Base-by-base conservation (phyloP, 2,329 filamentous ascomycete genomes). In the Camillea tinctor region DNA sequence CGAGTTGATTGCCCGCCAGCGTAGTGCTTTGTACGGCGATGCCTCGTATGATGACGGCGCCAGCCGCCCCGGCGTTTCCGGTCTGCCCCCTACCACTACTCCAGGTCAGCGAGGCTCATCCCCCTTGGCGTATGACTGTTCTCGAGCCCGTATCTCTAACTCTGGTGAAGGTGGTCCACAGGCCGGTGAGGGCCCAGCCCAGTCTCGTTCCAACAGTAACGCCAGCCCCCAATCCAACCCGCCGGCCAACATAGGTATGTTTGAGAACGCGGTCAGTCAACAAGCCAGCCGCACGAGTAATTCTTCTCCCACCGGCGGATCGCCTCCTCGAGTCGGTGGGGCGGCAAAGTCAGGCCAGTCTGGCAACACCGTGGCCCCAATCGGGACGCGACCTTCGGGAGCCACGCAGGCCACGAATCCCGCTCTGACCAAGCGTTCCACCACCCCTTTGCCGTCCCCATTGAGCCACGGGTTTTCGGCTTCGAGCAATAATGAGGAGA, bases 1-100 rank as follows among this genome's bases (percentile, higher is more conserved):
- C 70, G 94, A 98, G 71, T 84, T 98, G 76, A 96, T 98, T 77
- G 91, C 93, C 69, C 93, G 94, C 73, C 95, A 98, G 80, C 93
- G 96, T 77, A 93, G 90, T 77, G 93, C 94, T 66, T 80, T 99
- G 67, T 99, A 98, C 77, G 92, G 93, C 74, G 92, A 91, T 73
- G 82, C 82, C 11, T 75, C 84, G 55, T 89, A 87, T 54, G 89
- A 93, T 63, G 91, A 93, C 71, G 84, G 84, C 64, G 80, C 80
- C 20, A 78, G 85, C 40, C 87, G 89, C 63, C 78, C 86, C 26
- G 87, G 87, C 60, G 87, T 86, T 69, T 88, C 92, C 66, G 85
- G 86, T 30, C 82, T 87, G 55, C 84, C 84, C 49, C 84, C 86
- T 59, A 85, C 85, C 30, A 81, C 85, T 52, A 82, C 84, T 11